A percentile compares a stretch with the other conserved stretches of the same genome.
Evolutionary conservation across 2,329 filamentous ascomycete genomes (phyloP).

Genomic region (Fusarium sp.): DNA sequence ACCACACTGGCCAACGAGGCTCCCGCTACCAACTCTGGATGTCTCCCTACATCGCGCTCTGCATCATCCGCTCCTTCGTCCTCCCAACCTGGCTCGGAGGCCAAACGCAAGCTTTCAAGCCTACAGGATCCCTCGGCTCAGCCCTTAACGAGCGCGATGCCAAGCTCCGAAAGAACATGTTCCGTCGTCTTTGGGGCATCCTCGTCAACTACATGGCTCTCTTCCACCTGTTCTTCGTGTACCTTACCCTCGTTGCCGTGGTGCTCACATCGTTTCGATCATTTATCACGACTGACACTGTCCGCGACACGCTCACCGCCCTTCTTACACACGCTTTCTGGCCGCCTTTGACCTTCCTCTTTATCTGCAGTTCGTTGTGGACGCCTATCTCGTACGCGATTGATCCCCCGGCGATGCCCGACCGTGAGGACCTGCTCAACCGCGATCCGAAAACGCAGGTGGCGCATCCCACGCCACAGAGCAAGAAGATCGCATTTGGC

Average conservation of each 20-base stretch:
- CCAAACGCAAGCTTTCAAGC: constrained; percentile 68
- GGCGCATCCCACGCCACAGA: constrained; percentile 62
- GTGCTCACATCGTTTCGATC: constrained; percentile 63
- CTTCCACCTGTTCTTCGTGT: constrained; percentile 67
- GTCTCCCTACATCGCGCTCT: constrained; percentile 70
- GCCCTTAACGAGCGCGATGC: constrained; percentile 69
- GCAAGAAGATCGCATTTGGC: constrained; percentile 67
- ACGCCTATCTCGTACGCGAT: constrained; percentile 71
- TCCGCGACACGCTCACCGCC: constrained; percentile 59
- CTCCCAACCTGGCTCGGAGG: constrained; percentile 71
- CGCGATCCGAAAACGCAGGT: constrained; percentile 66
- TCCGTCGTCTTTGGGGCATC: constrained; percentile 64
- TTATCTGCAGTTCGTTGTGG: constrained; percentile 66
- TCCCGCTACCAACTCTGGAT: constrained; percentile 70
- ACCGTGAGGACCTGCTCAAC: constrained; percentile 66
- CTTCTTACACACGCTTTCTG: constrained; percentile 71
- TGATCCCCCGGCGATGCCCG: constrained; percentile 67
- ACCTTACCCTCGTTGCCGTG: constrained; percentile 63
- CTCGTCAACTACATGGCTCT: constrained; percentile 66
- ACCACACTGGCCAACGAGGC: constrained; percentile 68
- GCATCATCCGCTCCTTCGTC: constrained; percentile 67
- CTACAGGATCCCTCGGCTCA: constrained; percentile 68
- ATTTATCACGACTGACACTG: constrained; percentile 54
- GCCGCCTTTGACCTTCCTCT: constrained; percentile 69
- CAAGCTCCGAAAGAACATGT: constrained; percentile 62